Base-by-base conservation (phyloP, 257 asterid species). In the Thymus quinquecostatus region DNA sequence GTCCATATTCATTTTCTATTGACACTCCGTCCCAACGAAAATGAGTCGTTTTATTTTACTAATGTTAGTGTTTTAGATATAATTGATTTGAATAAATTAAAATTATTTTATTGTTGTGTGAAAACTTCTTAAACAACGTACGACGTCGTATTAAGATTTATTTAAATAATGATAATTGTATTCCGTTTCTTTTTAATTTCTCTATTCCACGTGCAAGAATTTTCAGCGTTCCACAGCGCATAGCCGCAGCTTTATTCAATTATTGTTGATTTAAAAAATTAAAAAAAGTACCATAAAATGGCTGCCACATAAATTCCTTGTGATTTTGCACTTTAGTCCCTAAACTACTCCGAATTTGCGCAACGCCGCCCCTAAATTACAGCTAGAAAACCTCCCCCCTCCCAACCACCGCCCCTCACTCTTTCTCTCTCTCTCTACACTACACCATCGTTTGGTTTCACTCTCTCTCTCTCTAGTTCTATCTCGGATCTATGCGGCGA, bases 251-350 rank as follows among this genome's bases (percentile, higher is more conserved):
- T 41, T 41, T 41, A 62, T 21, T 32, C 38, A 5, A 2, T 43
- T 29, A 27, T 51, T 14, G 7, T 8, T 38, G 33, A 40, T 61
- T 61, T 61, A 7, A 60, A 7, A 60, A 60, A 6, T 14, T 14
- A 1, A 51, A 27, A 38, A 38, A 2, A 2, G 44, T 43, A 43
- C 40, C 30, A 32, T 32, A 27, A 1, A 65, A 6, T 29, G 13
- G 8, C 45, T 11, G 40, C 57, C 57, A 64, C 69, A 30, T 3
- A 47, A 12, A 60, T 12, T 57, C 10, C 43, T 28, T 13, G 7
- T 63, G 43, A 5, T 5, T 28, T 73, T 65, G 27, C 79, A 61
- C 44, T 1, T 7, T 54, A 34, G 56, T 34, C 75, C 77, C 54
- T 56, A 0, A 11, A 69, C 12, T 7, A 21, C 45, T 27, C 6